Evolutionary conservation across 148 eudicot genomes (phyloP).

Genomic region (Rhododendron simsii): DNA sequence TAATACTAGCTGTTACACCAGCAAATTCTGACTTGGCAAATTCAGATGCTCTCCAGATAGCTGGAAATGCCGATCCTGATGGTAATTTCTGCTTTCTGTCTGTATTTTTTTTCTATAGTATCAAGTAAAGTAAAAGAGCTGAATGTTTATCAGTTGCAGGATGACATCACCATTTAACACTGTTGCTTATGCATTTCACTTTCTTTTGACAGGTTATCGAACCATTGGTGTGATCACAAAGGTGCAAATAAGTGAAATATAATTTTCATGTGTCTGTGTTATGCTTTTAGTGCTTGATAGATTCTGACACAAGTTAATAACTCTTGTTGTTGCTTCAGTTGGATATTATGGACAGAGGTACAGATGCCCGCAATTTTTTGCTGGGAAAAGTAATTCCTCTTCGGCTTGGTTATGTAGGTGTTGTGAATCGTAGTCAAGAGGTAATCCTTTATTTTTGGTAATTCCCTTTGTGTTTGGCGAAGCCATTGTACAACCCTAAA

Average conservation of each 20-base stretch:
- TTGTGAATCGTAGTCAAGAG: constrained; percentile 96
- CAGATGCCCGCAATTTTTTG: constrained; percentile 90
- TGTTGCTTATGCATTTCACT: constrained; percentile 18
- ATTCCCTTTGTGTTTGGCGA: not conserved
- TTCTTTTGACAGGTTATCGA: constrained; percentile 60
- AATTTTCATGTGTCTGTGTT: not conserved
- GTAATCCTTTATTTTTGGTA: constrained; percentile 27
- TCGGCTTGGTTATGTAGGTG: constrained; percentile 88
- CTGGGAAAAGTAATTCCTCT: constrained; percentile 91
- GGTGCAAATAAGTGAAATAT: constrained; percentile 33
- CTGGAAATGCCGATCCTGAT: constrained; percentile 90
- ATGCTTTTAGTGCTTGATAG: not conserved
- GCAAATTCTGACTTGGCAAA: constrained; percentile 90
- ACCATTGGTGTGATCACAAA: constrained; percentile 94
- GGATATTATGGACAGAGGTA: constrained; percentile 95
- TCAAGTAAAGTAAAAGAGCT: not conserved
- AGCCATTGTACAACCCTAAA: not conserved
- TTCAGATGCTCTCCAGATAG: constrained; percentile 96
- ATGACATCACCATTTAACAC: not conserved
- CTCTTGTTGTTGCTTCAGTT: constrained; percentile 42
- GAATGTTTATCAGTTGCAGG: not conserved
- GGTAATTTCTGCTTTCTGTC: constrained; percentile 37
- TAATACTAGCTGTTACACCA: constrained; percentile 89
- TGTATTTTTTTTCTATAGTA: not conserved
- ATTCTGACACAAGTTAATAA: not conserved